Evolutionary conservation across 2,329 filamentous ascomycete genomes (phyloP).

Genomic region (Alternaria arborescens): DNA sequence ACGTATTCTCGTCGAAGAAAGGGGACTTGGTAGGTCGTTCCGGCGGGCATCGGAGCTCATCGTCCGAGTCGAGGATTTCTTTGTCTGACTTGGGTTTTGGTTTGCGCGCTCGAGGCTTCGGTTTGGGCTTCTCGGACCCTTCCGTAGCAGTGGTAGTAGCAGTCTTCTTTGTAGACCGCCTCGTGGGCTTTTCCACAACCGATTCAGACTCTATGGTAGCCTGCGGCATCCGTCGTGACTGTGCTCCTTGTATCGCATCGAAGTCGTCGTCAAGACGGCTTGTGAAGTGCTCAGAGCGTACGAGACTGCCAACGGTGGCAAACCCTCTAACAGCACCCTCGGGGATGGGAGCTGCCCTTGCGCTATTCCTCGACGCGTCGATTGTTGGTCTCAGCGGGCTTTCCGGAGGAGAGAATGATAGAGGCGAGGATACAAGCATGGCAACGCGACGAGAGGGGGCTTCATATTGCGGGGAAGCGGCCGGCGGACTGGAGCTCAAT

Average conservation of each 20-base stretch:
- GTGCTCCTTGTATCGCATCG: conserved; percentile 11
- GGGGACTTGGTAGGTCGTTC: conserved; percentile 27
- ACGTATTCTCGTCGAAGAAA: conserved; percentile 26
- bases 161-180: conserved; percentile 23
- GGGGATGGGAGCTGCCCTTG: conserved; percentile 38
- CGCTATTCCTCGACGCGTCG: conserved; percentile 41
- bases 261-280: conserved; percentile 25
- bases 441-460: conserved; percentile 41
- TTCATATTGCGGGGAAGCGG: conserved; percentile 30
- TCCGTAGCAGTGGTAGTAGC: conserved; percentile 3
- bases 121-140: conserved; percentile 27
- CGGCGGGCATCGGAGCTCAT: conserved; percentile 23
- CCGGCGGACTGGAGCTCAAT: conserved; percentile 47
- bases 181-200: conserved; percentile 28
- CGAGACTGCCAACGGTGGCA: conserved; percentile 45
- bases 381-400: conserved; percentile 23
- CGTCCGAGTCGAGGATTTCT: conserved; percentile 24
- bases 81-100: conserved; percentile 36
- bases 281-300: conserved; percentile 41
- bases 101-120: conserved; percentile 40
- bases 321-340: conserved; percentile 40
- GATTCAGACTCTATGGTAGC: background rate
- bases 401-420: conserved; percentile 32
- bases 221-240: conserved; percentile 9
- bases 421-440: conserved; percentile 35